Base-by-base conservation (phyloP, 495 filamentous ascomycete genomes). In the Trichoderma reesei region DNA sequence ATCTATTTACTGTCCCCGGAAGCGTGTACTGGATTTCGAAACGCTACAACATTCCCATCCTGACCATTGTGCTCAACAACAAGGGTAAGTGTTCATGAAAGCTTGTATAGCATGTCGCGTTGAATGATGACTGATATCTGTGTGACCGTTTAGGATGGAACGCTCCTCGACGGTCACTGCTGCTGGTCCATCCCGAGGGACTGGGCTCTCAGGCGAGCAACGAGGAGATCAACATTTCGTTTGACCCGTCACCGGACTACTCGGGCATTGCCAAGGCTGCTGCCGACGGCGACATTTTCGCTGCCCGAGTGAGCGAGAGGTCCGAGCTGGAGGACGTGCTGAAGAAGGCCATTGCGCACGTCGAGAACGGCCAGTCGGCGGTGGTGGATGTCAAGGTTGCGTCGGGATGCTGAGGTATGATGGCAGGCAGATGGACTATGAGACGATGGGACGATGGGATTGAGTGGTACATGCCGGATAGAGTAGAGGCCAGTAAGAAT, bases 11-110 rank as follows among this genome's bases (percentile, higher is more conserved):
- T 31, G 88, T 98, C 0, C 93, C 93, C 0, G 90, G 90, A 0
- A 89, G 85, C 31, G 92, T 97, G 20, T 96, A 96, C 76, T 98
- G 93, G 93, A 93, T 98, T 64, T 77, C 86, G 3, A 81, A 85
- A 68, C 84, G 92, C 16, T 98, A 98, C 72, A 84, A 86, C 26
- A 93, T 96, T 61, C 92, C 93, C 0, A 80, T 96, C 16, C 75
- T 98, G 65, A 96, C 92, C 0, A 92, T 98, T 65, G 89, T 98
- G 3, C 73, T 98, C 63, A 97, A 96, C 72, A 98, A 98, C 73
- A 89, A 94, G 74, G 92, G 85, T 85, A 67, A 69, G 76, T 31
- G 36, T 20, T 5, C 1, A 26, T 14, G 11, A 10, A 9, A 20
- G 37, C 13, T 39, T 41, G 26, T 54, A 31, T 26, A 36, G 61